Base-by-base conservation (phyloP, 164 flowering plant genomes). In the Pachysandra terminalis region DNA sequence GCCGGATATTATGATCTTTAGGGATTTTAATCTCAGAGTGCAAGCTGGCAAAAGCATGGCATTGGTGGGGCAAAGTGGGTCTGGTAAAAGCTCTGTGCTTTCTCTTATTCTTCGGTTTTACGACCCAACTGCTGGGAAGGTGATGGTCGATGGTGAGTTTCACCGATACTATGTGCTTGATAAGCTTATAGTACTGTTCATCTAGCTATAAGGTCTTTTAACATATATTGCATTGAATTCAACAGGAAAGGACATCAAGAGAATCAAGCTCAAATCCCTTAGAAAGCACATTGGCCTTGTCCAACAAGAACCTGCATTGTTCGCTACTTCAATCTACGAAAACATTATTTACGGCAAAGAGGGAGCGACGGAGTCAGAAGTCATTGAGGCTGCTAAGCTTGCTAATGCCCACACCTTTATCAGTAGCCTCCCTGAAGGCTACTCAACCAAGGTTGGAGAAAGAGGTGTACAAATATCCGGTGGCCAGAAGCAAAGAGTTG, bases 241-340 rank as follows among this genome's bases (percentile, higher is more conserved):
- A 28, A 6, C 86, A 94, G 98, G 99, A n/a, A 85, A 79, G 62
- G 98, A 96, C 79, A 81, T 90, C 57, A 93, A 67, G 85, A 90
- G 79, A 66, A 84, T 96, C 12, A 86, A 81, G 74, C 78, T 91
- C 45, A 92, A 93, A 65, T 87, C 91, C 25, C 83, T 93, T 0
- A 70, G 99, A 27, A 84, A 73, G 56, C 94, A 87, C 84, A 93
- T 96, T 45, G 99, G 96, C 7, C 78, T 96, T 0, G 99, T 96
- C 56, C 99, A 92, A 66, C 99, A 96, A 79, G 99, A 96, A 69
- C 99, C 98, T 3, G 95, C 98, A 60, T 85, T 96, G 2, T 96
- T 96, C 28, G 98, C 96, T 14, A 88, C 97, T 49, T 73, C 99
- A 1, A 93, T 96, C 65, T 90, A 86, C 17, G 98, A 93, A 62